Percentiles rank a stretch among this genome's conserved stretches.
Evolutionary conservation across 2,329 filamentous ascomycete genomes (phyloP).

Genomic region (Cylindrodendrum hubeiense): DNA sequence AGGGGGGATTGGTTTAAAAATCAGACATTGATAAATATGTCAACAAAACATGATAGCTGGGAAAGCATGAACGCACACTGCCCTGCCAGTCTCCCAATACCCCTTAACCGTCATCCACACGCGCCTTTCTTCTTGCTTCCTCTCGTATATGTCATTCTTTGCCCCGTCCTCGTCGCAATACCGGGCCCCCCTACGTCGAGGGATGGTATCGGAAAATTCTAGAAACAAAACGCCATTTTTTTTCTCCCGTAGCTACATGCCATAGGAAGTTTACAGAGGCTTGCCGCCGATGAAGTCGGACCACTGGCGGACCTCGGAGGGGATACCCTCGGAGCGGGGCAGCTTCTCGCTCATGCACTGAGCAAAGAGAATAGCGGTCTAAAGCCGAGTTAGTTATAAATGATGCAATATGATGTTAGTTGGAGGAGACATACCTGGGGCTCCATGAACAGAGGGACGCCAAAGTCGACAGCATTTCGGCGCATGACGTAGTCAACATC

Average conservation of each 20-base stretch:
- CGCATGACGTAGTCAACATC: constrained; percentile 99
- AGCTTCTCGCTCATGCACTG: constrained; percentile 98
- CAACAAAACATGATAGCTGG: constrained; percentile 19
- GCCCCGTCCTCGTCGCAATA: constrained; percentile 18
- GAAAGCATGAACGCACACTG: constrained; percentile 17
- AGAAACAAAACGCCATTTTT: constrained; percentile 39
- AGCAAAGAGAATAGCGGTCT: constrained; percentile 97
- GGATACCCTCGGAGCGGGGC: constrained; percentile 88
- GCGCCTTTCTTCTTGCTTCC: background rate
- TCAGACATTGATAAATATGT: constrained; percentile 13
- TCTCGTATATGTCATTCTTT: constrained; percentile 11
- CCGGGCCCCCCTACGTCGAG: constrained; percentile 18
- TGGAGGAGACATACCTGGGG: constrained; percentile 77
- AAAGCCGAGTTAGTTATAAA: constrained; percentile 44
- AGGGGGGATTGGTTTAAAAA: constrained; percentile 25
- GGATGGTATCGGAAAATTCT: constrained; percentile 31
- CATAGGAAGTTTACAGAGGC: constrained; percentile 69
- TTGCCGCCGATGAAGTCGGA: constrained; percentile 94
- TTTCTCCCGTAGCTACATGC: constrained; percentile 17
- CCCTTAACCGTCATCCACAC: constrained; percentile 11
- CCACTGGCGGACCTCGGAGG: constrained; percentile 92
- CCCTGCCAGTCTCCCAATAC: constrained; percentile 13
- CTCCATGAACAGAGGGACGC: constrained; percentile 98
- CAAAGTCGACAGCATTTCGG: constrained; percentile 97
- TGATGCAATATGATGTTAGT: background rate